Evolutionary conservation across 2,329 filamentous ascomycete species (phyloP), one percentile per base, ranked within the genome.

Genomic region (Ceratocystis variospora): DNA sequence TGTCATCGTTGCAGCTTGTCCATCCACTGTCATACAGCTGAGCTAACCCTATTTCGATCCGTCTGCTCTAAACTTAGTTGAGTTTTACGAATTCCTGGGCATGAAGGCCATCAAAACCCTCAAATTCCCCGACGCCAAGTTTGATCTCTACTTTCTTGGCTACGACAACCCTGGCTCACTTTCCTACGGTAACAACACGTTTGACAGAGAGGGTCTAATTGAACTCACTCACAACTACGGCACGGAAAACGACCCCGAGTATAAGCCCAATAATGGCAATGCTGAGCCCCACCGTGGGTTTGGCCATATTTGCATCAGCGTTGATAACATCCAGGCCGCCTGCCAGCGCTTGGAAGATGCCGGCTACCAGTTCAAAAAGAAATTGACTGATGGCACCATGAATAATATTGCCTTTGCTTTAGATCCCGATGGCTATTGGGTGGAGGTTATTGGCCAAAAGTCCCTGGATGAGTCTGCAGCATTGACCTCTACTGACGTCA

Each of bases 351-450:
- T 99, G 68, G 90, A 96, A 75, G 88, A 93, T 73, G 91, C 88
- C 5, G 92, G 92, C 0, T 96, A 96, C 78, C 83, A 83, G 69
- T 99, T 97, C 77, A 90, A 97, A 81, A 97, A 97, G 84, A 95
- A 90, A 77, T 79, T 97, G 67, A 85, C 85, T 0, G 93, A 97
- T 70, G 94, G 94, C 1, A 83, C 87, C 67, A 96, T 95, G 89
- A 83, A 82, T 72, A 77, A 89, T 72, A 96, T 97, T 72, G 94
- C 93, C 0, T 97, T 97, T 74, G 92, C 82, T 1, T 83, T 96
- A 65, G 91, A 96, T 71, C 91, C 91, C 0, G 90, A 96, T 75
- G 87, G 85, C 45, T 93, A 93, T 75, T 92, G 89, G 88, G 87
- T 94, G 2, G 89, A 94, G 76, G 80, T 95, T 59, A 84, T 95